Base-by-base conservation (phyloP, 2,329 filamentous ascomycete species). In the Rhexocercosporidium sp. region DNA sequence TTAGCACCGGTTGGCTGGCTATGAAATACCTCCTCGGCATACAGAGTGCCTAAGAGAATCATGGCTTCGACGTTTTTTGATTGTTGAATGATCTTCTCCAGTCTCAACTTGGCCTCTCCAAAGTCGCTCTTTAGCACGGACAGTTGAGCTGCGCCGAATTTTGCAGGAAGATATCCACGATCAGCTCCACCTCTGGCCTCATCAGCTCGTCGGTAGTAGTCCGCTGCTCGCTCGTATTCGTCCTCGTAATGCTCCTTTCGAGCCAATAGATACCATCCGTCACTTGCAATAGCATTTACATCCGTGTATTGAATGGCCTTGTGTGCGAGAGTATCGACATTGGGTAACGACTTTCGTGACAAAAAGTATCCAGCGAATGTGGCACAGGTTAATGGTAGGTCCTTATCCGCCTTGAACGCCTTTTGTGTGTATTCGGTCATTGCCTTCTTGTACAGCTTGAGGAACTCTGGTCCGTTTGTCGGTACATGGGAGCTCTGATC, bases 281-380 rank as follows among this genome's bases (percentile, higher is more conserved):
- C 96, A 80, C 95, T 97, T 27, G 95, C 95, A 78, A 98, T 93
- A 3, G 94, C 93, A 78, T 97, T 97, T 73, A 98, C 93, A 77
- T 99, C 96, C 2, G 96, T 98, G 75, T 93, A 91, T 76, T 97
- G 93, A 70, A 99, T 97, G 7, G 96, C 94, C 78, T 96, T 96
- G 77, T 94, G 92, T 8, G 95, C 93, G 20, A 99, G 85, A 22
- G 90, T 89, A 72, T 98, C 94, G 11, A 96, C 94, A 68, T 93
- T 94, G 27, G 88, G 81, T 79, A 93, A 91, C 9, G 89, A 88
- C 77, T 94, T 96, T 75, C 92, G 88, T 1, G 93, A 90, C 31
- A 97, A 82, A 79, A 97, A 98, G 79, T 97, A 97, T 70, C 89
- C 86, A 53, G 94, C 93, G 78, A 99, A 97, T 0, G 94, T 93